phyloP scores from a whole-genome alignment of 495 filamentous ascomycete genomes.

The Choiromyces venosus region DNA sequence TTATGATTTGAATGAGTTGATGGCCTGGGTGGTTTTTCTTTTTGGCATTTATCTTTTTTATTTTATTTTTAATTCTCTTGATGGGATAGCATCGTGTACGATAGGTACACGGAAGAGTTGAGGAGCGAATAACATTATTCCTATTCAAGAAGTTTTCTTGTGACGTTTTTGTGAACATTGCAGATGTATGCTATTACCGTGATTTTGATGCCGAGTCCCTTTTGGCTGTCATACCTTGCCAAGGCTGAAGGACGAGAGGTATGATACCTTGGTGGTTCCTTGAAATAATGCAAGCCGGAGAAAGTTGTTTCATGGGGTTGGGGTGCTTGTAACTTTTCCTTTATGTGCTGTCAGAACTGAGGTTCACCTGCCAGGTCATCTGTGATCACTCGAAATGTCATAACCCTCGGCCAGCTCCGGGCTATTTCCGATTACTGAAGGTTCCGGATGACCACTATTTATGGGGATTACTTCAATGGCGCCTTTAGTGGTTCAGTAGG shows the following conservation, averaged over 20 bases:
- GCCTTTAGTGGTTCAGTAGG: background rate
- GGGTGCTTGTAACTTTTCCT: background rate
- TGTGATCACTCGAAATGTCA: background rate
- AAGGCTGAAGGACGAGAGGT: too few species aligned
- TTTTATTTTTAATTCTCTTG: background rate
- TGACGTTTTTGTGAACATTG: background rate
- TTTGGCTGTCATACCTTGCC: too few species aligned
- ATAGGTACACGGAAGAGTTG: background rate
- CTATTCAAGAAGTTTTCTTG: background rate
- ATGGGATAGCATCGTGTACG: background rate
- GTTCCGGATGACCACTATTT: background rate
- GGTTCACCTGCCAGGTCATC: background rate
- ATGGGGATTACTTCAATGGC: background rate
- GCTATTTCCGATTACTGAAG: background rate
- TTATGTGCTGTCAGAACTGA: background rate
- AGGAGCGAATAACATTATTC: background rate
- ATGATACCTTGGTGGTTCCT: too few species aligned
- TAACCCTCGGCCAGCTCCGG: background rate
- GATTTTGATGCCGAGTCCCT: background rate
- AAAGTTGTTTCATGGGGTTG: background rate
- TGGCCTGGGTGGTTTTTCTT: background rate
- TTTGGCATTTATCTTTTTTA: background rate
- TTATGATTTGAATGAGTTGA: background rate
- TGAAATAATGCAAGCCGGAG: too few species aligned
- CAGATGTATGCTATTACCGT: background rate